Conservation (phyloP, 176 grass and related monocot genomes). For the Dendrocalamus sinicus region DNA sequence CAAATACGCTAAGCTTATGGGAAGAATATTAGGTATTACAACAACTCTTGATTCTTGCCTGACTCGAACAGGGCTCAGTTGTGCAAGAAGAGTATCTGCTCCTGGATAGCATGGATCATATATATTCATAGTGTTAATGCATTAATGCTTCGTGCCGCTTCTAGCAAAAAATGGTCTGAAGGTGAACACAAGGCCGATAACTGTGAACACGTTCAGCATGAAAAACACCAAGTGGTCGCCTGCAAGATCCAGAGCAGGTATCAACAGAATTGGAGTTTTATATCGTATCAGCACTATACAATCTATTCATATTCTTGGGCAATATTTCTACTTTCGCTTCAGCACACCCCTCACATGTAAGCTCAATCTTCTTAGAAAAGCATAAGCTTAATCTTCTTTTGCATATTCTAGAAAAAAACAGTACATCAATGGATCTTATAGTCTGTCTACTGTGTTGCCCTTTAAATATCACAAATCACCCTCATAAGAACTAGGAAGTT, state of each 20-base stretch:
- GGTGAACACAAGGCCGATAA: constrained; percentile 47
- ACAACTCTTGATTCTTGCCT: neutral
- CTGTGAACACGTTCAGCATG: constrained; percentile 47
- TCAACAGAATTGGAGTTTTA: constrained; percentile 15
- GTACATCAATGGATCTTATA: neutral
- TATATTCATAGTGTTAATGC: neutral
- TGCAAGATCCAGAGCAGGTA: constrained; percentile 38
- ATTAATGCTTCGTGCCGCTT: constrained; percentile 22
- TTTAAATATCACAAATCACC: neutral
- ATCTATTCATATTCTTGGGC: neutral
- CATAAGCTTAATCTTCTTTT: neutral
- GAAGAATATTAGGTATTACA: neutral
- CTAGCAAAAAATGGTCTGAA: constrained; percentile 50
- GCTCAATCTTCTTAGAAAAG: neutral
- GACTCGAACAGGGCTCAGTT: neutral
- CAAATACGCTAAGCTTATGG: neutral
- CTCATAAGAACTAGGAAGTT: neutral
- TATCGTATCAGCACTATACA: neutral
- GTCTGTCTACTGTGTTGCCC: neutral
- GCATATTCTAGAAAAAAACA: neutral
- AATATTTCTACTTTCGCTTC: neutral
- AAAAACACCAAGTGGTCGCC: constrained; percentile 71
- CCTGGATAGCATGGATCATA: neutral
- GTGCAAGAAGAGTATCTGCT: neutral
- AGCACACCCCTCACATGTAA: neutral